Conservation (phyloP, 2,329 filamentous ascomycete genomes). For the Erysiphe pisi region DNA sequence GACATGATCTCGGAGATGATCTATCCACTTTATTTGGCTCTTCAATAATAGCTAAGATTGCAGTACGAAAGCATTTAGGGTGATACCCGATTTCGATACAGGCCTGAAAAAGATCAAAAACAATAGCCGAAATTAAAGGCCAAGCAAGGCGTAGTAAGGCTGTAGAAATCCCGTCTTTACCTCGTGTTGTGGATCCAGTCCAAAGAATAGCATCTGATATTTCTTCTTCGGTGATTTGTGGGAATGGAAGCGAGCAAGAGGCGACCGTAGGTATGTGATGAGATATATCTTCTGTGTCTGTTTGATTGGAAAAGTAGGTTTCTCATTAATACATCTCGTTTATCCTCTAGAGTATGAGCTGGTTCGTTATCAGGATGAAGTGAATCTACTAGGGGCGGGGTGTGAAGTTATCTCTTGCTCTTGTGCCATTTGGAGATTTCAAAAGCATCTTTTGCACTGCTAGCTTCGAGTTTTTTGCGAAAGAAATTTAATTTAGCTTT, state of each 20-base stretch:
- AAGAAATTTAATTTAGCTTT: too few relatives aligned
- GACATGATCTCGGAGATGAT: neutral
- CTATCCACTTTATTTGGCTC: conserved; percentile 5
- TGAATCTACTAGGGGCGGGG: neutral
- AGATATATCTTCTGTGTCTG: neutral
- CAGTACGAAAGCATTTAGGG: neutral
- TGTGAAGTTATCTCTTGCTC: neutral
- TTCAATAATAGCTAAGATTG: neutral
- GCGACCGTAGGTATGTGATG: neutral
- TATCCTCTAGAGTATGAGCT: neutral
- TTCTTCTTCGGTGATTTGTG: neutral
- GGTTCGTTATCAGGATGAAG: neutral
- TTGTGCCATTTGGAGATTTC: neutral
- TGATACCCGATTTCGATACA: neutral
- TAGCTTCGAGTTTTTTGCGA: too few relatives aligned
- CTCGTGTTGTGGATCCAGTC: neutral
- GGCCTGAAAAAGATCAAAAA: neutral
- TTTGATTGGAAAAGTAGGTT: neutral
- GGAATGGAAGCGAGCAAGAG: neutral
- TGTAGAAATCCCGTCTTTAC: neutral
- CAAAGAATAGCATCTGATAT: neutral
- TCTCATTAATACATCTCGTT: neutral
- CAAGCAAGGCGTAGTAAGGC: neutral
- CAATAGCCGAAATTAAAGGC: neutral
- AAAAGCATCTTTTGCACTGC: too few relatives aligned